Percentiles rank a stretch among this genome's conserved stretches.
phyloP scores from a whole-genome alignment of 2,329 filamentous ascomycete species.

The Neoascochyta sp. region DNA sequence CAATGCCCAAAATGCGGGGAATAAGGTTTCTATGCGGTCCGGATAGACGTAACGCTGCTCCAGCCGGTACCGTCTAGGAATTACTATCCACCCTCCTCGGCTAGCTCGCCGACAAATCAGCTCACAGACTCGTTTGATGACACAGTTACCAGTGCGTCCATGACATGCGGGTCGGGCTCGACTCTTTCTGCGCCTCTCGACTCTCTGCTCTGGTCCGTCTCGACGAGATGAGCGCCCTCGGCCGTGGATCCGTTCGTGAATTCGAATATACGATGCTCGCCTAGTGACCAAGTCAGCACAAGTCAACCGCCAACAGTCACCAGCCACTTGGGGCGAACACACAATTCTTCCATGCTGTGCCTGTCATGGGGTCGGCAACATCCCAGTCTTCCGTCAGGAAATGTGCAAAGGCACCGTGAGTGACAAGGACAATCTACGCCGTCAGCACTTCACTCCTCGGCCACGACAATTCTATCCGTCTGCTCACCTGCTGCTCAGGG shows the following conservation, averaged over 20 bases:
- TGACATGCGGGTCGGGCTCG: constrained; percentile 27
- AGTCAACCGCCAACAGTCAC: too few relatives aligned
- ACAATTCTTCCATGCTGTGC: constrained; percentile 35
- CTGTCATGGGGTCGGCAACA: constrained; percentile 26
- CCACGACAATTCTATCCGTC: neutral
- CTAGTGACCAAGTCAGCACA: constrained; percentile 4
- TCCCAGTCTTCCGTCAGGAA: constrained; percentile 78
- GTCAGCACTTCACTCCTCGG: constrained; percentile 17
- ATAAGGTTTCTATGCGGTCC: too few relatives aligned
- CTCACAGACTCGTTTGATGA: constrained; percentile 7
- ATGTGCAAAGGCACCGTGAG: constrained; percentile 80
- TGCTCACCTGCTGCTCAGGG: constrained; percentile 23
- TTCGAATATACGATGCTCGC: constrained; percentile 31
- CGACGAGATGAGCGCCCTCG: constrained; percentile 27
- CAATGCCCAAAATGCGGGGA: too few relatives aligned
- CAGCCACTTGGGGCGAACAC: constrained; percentile 1
- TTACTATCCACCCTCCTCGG: too few relatives aligned
- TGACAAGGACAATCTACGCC: constrained; percentile 67
- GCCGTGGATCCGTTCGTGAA: constrained; percentile 24
- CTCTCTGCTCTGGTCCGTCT: constrained; percentile 21
- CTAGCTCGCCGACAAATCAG: too few relatives aligned
- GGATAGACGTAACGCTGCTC: too few relatives aligned
- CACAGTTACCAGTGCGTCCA: constrained; percentile 25
- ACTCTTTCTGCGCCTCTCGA: constrained; percentile 13
- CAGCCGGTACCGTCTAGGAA: too few relatives aligned